Percentiles rank a stretch among this genome's conserved stretches.
phyloP scores from a whole-genome alignment of 371 early-diverging fungal genomes.

The Mortierella sp. region DNA sequence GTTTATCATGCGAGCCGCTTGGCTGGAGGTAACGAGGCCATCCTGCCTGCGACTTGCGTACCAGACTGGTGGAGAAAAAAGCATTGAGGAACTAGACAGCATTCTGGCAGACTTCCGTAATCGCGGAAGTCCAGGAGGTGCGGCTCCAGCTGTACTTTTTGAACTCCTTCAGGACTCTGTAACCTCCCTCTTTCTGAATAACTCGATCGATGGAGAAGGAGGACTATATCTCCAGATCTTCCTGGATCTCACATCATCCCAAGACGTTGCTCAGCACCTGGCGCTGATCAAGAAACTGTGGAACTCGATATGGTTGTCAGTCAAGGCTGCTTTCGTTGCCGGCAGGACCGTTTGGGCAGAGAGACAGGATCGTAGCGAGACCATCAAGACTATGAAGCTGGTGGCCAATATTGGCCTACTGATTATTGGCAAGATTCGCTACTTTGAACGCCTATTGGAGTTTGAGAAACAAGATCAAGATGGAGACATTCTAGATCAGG shows the following conservation, averaged over 20 bases:
- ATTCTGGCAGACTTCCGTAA: conserved; percentile 34
- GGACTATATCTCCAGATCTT: conserved; percentile 51
- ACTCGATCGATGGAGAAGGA: conserved; percentile 47
- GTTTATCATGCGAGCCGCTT: conserved; percentile 36
- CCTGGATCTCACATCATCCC: conserved; percentile 38
- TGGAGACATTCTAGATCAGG: conserved; percentile 22
- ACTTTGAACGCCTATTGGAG: conserved; percentile 43
- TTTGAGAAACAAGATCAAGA: conserved; percentile 43
- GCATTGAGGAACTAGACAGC: conserved; percentile 31
- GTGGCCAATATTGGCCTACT: conserved; percentile 37
- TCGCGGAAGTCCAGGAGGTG: conserved; percentile 42
- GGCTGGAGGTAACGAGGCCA: conserved; percentile 35
- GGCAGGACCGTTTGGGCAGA: conserved; percentile 40
- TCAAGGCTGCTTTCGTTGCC: conserved; percentile 35
- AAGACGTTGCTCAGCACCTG: conserved; percentile 36
- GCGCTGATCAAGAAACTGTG: conserved; percentile 39
- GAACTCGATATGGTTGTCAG: conserved; percentile 48
- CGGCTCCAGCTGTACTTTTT: conserved; percentile 36
- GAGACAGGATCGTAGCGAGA: conserved; percentile 28
- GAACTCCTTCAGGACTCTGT: conserved; percentile 41
- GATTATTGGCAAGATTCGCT: conserved; percentile 46
- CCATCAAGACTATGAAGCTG: conserved; percentile 43
- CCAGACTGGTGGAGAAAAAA: conserved; percentile 37
- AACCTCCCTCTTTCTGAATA: conserved; percentile 41
- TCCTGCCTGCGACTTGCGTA: conserved; percentile 37